These are phyloP conservation scores for Rhododendron vialii DNA, from an alignment of 148 eudicot genomes.

Conservation along the genomic window DNA sequence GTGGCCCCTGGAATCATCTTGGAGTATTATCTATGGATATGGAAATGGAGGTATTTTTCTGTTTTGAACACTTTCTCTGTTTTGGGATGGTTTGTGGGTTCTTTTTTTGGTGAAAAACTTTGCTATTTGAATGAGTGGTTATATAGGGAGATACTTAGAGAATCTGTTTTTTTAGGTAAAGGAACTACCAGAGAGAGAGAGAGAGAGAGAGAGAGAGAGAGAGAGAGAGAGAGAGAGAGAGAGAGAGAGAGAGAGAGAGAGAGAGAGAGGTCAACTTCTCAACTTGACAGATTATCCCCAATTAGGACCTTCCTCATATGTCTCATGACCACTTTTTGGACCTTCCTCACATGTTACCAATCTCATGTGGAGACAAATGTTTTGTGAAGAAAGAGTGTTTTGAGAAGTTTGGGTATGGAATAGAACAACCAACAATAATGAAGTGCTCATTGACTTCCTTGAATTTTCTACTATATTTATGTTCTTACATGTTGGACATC, in stretches of 20 bases:
- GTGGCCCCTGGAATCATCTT: conserved; percentile 22
- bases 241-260: background rate
- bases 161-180: background rate
- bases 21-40: background rate
- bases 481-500: background rate
- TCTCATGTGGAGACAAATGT: conserved; percentile 14
- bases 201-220: background rate
- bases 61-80: background rate
- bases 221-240: background rate
- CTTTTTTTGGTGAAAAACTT: background rate
- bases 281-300: conserved; percentile 37
- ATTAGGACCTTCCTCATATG: conserved; percentile 48
- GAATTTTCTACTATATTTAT: background rate
- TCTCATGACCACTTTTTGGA: background rate
- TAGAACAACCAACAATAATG: background rate
- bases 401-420: background rate
- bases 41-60: background rate
- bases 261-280: conserved; percentile 37
- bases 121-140: background rate
- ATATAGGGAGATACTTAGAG: background rate
- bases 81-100: background rate
- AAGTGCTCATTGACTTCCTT: background rate
- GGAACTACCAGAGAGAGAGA: background rate
- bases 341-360: background rate
- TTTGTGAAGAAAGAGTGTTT: background rate